Base-by-base conservation (phyloP, 805 yeast species). In the Diddensiella transvaalensis region DNA sequence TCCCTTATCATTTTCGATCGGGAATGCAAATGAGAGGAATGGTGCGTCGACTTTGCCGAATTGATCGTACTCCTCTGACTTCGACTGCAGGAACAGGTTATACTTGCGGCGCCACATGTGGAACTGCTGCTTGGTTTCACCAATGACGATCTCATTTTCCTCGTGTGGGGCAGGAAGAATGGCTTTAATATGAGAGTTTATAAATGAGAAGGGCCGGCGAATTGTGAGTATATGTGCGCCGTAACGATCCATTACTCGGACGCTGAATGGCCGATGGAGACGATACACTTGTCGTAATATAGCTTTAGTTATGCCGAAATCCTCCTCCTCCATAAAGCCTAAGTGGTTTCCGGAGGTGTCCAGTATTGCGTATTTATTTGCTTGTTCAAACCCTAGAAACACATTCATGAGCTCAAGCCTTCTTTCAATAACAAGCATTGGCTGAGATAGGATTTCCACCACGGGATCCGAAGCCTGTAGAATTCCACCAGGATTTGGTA, bases 81-180 rank as follows among this genome's bases (percentile, higher is more conserved):
- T 57, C 54, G 1, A 52, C 45, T 6, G 54, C 51, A 44, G 73
- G 64, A 87, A 93, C 57, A 93, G 70, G 60, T 90, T 87, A 66
- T 93, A 93, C 42, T 84, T 70, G 49, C 99, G 74, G 62, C 98
- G 77, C 96, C 96, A 90, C 37, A 84, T 71, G 69, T 93, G 98
- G 96, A 96, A 93, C 55, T 85, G 82, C 66, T 93, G 99, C 3
- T 85, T 80, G 22, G 87, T 78, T 63, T 91, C 97, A 1, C 98
- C 98, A 17, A 93, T 70, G 3, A 80, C 60, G 1, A 70, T 62
- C 0, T 74, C 76, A 11, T 68, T 69, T 22, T 67, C 56, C 19
- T 68, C 60, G 41, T 73, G 70, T 32, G 58, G 50, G 35, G 67
- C 55, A 3, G 96, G 95, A 42, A 84, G 64, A 4, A 77, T 71